Percentiles rank a stretch among this genome's conserved stretches.
These are phyloP conservation scores for Diospyros kaki DNA, from an alignment of 148 eudicot species.

Conservation along the genomic window DNA sequence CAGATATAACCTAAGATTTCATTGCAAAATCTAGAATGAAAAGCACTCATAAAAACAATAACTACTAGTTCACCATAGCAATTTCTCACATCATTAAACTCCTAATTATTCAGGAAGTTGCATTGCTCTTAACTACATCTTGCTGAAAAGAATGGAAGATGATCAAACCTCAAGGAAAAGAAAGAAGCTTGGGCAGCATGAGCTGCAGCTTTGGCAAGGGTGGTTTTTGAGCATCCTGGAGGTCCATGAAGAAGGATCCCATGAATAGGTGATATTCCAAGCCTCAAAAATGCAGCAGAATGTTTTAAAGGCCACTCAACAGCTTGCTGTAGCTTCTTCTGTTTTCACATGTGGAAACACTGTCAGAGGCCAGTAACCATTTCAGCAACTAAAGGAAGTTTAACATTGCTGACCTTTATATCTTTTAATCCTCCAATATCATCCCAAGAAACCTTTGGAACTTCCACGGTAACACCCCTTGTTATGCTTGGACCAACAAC, in stretches of 20 bases:
- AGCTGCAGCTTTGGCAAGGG: conserved; percentile 97
- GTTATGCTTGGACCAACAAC: conserved; percentile 92
- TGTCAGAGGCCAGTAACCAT: conserved; percentile 12
- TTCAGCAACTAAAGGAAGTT: conserved; percentile 2
- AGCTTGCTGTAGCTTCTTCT: conserved; percentile 96
- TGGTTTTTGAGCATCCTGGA: conserved; percentile 99
- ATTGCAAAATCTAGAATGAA: no score
- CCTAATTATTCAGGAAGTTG: not conserved
- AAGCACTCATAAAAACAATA: no score
- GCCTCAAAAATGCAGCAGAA: conserved; percentile 63
- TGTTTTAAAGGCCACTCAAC: conserved; percentile 99
- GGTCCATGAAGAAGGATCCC: conserved; percentile 99
- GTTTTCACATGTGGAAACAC: conserved; percentile 22
- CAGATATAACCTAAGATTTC: no score
- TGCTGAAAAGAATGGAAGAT: not conserved
- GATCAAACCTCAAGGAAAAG: conserved; percentile 76
- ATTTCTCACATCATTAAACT: no score
- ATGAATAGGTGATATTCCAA: conserved; percentile 71
- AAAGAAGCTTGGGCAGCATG: conserved; percentile 94
- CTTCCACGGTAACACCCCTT: conserved; percentile 81
- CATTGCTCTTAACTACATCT: not conserved
- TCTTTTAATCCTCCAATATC: conserved; percentile 88
- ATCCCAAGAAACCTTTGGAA: conserved; percentile 91
- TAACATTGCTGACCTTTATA: conserved; percentile 54
- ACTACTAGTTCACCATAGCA: no score